Evolutionary conservation across 2,329 filamentous ascomycete genomes (phyloP).

Genomic region (Macrophomina tecta): DNA sequence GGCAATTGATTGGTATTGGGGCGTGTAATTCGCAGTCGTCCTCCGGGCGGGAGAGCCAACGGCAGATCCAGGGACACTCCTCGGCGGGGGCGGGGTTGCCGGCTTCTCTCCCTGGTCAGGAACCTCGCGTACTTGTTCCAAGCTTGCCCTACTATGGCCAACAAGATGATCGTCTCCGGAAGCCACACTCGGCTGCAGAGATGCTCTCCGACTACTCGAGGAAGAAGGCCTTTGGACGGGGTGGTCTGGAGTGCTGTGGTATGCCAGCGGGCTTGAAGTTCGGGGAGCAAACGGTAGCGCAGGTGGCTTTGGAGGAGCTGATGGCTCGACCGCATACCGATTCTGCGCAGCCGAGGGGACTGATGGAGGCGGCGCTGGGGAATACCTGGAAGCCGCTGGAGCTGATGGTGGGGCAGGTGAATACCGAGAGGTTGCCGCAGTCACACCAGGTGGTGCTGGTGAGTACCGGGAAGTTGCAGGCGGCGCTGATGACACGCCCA

Average conservation of each 20-base stretch:
- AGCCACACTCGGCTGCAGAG: constrained; percentile 17
- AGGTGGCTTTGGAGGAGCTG: constrained; percentile 43
- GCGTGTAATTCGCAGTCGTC: constrained; percentile 32
- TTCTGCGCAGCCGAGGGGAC: constrained; percentile 42
- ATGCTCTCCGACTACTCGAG: constrained; percentile 19
- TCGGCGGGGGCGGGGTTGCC: constrained; percentile 39
- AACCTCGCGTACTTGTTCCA: constrained; percentile 34
- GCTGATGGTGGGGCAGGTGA: constrained; percentile 39
- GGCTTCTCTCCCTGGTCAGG: constrained; percentile 37
- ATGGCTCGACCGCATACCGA: constrained; percentile 47
- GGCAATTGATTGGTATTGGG: constrained; percentile 53
- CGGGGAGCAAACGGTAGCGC: constrained; percentile 64
- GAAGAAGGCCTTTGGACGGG: constrained; percentile 28
- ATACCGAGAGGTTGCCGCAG: constrained; percentile 47
- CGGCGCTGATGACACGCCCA: constrained; percentile 1
- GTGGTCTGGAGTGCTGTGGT: constrained; percentile 48
- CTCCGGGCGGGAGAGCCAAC: constrained; percentile 49
- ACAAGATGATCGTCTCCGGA: constrained; percentile 16
- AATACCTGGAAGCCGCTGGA: constrained; percentile 61
- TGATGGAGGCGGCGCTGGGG: constrained; percentile 57
- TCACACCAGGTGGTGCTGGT: constrained; percentile 43
- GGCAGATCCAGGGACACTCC: constrained; percentile 41
- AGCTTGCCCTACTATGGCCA: constrained; percentile 4
- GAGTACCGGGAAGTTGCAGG: constrained; percentile 51
- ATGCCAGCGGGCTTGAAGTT: constrained; percentile 69